Base-by-base conservation (phyloP, 495 filamentous ascomycete genomes). In the Cercophora newfieldiana region DNA sequence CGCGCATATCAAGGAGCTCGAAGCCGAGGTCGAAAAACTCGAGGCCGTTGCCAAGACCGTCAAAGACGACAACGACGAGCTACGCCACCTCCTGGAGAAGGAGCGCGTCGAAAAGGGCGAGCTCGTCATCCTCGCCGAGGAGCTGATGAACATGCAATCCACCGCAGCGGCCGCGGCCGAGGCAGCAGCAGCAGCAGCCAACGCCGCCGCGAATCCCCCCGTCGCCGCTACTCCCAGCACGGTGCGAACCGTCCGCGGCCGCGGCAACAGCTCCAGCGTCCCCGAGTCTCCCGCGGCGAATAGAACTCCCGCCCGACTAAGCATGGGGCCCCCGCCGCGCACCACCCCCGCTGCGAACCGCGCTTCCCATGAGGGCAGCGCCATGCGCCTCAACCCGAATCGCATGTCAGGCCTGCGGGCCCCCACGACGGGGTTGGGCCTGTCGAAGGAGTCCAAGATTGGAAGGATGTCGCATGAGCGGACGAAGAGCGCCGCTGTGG, bases 51-150 rank as follows among this genome's bases (percentile, higher is more conserved):
- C 96, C 66, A 77, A 77, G 19, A 85, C 84, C 25, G 77, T 95
- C 31, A 86, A 88, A 71, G 75, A 79, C 0, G 87, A 92, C 59
- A 89, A 91, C 61, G 83, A 83, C 7, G 82, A 85, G 14, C 79
- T 96, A 6, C 79, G 87, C 22, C 71, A 78, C 22, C 82, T 92
- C 29, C 78, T 93, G 19, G 88, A 95, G 72, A 81, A 85, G 30
- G 96, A 97, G 77, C 84, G 94, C 2, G 83, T 90, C 22, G 95
- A 99, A 79, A 99, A 97, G 77, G 93, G 93, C 37, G 93, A 97
- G 69, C 82, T 99, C 51, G 93, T 99, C n/a, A 86, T 87, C 54
- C 88, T 93, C 0, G 93, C 95, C 1, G 95, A 98, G 72, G 93
- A 97, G 77, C 86, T 98, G 88, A 90, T 88, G 88, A 69, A 78